These are phyloP conservation scores for Prunus padus DNA, from an alignment of 306 rosid genomes.

Conservation along the genomic window DNA sequence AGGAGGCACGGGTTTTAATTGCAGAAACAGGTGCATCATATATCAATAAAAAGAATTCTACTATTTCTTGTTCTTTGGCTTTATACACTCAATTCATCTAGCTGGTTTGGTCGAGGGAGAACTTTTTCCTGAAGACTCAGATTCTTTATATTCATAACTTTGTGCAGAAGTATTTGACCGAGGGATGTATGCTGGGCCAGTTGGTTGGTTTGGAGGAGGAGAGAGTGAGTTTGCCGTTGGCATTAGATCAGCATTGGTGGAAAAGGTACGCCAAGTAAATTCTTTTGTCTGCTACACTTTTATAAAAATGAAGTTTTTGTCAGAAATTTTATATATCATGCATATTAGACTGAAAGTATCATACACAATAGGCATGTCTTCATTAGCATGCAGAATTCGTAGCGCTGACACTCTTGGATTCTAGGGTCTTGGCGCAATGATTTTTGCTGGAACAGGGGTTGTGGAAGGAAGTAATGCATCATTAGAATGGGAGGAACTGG, in stretches of 20 bases:
- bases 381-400: constrained; percentile 4
- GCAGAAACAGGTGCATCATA: constrained; percentile 67
- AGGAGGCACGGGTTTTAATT: constrained; percentile 78
- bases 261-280: constrained; percentile 52
- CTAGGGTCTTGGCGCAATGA: constrained; percentile 73
- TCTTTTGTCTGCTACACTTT: constrained; percentile 4
- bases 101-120: background rate
- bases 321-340: background rate
- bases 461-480: constrained; percentile 88
- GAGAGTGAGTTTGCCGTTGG: constrained; percentile 99
- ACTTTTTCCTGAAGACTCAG: background rate
- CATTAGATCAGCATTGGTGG: constrained; percentile 89
- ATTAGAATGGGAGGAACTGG: constrained; percentile 92
- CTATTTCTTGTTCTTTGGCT: background rate
- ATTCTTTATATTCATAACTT: constrained; percentile 8
- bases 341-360: background rate
- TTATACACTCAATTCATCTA: background rate
- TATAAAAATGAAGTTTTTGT: background rate
- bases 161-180: constrained; percentile 83
- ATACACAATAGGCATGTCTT: background rate
- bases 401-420: constrained; percentile 20
- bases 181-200: constrained; percentile 98
- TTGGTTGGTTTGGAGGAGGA: constrained; percentile 98
- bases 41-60: background rate
- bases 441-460: constrained; percentile 96